These are phyloP conservation scores for Yamadazyma atlantica DNA, from an alignment of 1,139 yeast species.

Conservation along the genomic window DNA sequence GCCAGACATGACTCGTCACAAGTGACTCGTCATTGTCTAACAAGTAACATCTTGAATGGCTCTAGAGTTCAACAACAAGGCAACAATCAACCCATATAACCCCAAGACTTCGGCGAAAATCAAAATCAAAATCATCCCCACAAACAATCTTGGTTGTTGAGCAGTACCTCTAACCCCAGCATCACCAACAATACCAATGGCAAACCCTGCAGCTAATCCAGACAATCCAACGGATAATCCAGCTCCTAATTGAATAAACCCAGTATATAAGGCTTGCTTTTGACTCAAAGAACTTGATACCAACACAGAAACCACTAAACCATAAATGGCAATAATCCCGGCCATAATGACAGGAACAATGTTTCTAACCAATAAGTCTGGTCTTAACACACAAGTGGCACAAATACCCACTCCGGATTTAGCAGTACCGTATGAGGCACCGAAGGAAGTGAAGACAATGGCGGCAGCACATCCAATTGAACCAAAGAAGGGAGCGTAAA, in stretches of 20 bases:
- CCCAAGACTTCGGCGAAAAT: constrained; percentile 99
- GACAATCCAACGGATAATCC: constrained; percentile 98
- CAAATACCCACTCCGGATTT: constrained; percentile 99
- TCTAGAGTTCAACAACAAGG: constrained; percentile 93
- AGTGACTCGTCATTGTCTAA: too few species aligned
- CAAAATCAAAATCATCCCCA: constrained; percentile 88
- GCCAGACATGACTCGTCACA: too few species aligned
- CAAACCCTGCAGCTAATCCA: constrained; percentile 95
- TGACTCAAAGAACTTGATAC: constrained; percentile 89
- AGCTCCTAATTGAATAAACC: constrained; percentile 97
- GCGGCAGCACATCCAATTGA: constrained; percentile 99
- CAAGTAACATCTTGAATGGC: constrained; percentile 90
- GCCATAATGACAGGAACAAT: constrained; percentile 98
- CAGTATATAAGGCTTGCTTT: constrained; percentile 91
- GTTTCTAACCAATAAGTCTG: constrained; percentile 86
- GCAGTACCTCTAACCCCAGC: constrained; percentile 96
- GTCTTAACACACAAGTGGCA: constrained; percentile 97
- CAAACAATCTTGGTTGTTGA: constrained; percentile 96
- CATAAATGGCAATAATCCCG: constrained; percentile 99
- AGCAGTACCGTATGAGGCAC: constrained; percentile 99
- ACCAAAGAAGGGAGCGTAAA: constrained; percentile 91
- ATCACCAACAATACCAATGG: constrained; percentile 98
- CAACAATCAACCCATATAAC: constrained; percentile 95
- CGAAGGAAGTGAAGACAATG: constrained; percentile 96
- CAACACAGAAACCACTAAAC: constrained; percentile 93